These are phyloP conservation scores for Hippophae rhamnoides DNA, from an alignment of 306 rosid species.

Conservation along the genomic window DNA sequence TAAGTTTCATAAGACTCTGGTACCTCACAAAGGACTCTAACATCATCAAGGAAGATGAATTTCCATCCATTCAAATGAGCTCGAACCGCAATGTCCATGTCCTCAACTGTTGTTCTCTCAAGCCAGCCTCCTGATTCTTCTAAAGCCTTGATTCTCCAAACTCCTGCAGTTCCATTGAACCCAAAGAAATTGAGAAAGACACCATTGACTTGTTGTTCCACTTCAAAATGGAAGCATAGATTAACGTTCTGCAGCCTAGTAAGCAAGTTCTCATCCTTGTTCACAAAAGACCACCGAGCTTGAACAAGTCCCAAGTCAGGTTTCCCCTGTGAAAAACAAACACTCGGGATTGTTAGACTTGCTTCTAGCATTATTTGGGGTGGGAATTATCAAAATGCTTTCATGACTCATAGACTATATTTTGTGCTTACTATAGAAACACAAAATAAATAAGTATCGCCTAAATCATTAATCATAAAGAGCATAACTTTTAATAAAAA, in stretches of 20 bases:
- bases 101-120: slow-evolving; percentile 95
- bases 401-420: too few species aligned
- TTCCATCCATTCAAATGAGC: slow-evolving; percentile 97
- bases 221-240: slow-evolving; percentile 97
- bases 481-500: too few species aligned
- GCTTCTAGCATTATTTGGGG: not conserved
- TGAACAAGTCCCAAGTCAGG: slow-evolving; percentile 92
- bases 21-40: slow-evolving; percentile 76
- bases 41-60: slow-evolving; percentile 88
- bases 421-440: too few species aligned
- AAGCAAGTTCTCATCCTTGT: slow-evolving; percentile 89
- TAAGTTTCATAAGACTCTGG: slow-evolving; percentile 97
- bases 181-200: slow-evolving; percentile 84
- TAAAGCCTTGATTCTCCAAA: slow-evolving; percentile 88
- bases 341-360: slow-evolving; percentile 7
- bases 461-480: too few species aligned
- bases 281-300: slow-evolving; percentile 91
- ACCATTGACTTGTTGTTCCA: slow-evolving; percentile 98
- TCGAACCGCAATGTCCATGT: slow-evolving; percentile 94
- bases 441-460: too few species aligned
- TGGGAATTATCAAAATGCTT: too few species aligned
- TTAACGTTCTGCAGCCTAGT: slow-evolving; percentile 92
- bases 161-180: slow-evolving; percentile 97
- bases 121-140: slow-evolving; percentile 99
- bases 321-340: slow-evolving; percentile 49